Conservation (phyloP, 106 monocot genomes). For the Posidonia australis region DNA sequence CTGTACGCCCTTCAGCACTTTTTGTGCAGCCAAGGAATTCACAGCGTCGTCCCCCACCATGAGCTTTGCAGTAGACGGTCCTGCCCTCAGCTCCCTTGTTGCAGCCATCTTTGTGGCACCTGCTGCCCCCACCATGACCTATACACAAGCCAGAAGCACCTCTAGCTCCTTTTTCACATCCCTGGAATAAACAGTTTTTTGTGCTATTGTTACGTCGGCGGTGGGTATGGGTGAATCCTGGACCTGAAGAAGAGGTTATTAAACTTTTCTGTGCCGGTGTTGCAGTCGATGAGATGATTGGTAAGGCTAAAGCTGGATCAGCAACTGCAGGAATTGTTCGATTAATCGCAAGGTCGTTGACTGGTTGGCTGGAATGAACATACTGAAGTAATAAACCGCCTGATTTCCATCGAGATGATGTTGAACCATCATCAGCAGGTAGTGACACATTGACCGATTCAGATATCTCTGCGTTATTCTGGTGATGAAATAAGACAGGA, state of each 20-base stretch:
- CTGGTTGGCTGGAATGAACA: neutral
- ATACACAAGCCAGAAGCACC: slow-evolving; percentile 64
- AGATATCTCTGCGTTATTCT: slow-evolving; percentile 1
- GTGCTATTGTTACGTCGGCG: slow-evolving; percentile 20
- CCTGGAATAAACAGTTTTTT: slow-evolving; percentile 37
- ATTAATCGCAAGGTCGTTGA: neutral
- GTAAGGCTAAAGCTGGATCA: slow-evolving; percentile 9
- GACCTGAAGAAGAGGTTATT: slow-evolving; percentile 19
- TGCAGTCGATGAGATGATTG: neutral
- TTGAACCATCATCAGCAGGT: slow-evolving; percentile 5
- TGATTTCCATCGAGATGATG: slow-evolving; percentile 9
- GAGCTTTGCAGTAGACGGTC: slow-evolving; percentile 63
- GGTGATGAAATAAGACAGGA: neutral
- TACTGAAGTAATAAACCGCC: neutral
- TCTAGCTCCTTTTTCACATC: slow-evolving; percentile 54
- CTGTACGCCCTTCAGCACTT: slow-evolving; percentile 60
- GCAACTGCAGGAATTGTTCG: neutral
- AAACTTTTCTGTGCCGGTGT: neutral
- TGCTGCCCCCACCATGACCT: slow-evolving; percentile 55
- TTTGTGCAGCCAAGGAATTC: slow-evolving; percentile 57
- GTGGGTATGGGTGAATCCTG: slow-evolving; percentile 7
- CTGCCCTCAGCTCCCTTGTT: slow-evolving; percentile 58
- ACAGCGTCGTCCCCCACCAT: slow-evolving; percentile 58
- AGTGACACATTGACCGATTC: neutral
- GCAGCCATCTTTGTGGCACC: slow-evolving; percentile 51